phyloP scores from a whole-genome alignment of 1,139 yeast genomes.

The Saccharomyces hybrid region DNA sequence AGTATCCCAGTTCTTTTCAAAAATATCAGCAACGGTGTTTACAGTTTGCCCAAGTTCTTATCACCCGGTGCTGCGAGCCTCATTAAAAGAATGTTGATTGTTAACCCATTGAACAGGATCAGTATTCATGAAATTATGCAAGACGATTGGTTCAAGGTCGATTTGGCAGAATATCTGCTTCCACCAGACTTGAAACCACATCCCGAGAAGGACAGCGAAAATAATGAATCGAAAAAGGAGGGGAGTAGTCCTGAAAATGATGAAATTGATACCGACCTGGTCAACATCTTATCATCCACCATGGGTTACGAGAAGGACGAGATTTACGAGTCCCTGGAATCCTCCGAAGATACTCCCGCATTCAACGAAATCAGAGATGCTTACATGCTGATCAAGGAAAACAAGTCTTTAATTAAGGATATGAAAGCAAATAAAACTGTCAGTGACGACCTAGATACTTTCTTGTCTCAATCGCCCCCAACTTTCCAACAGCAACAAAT shows the following conservation, averaged over 20 bases:
- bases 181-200: constrained; percentile 53
- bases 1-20: constrained; percentile 93
- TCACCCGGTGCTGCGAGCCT: constrained; percentile 82
- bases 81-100: constrained; percentile 89
- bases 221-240: constrained; percentile 7
- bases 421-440: constrained; percentile 44
- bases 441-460: constrained; percentile 41
- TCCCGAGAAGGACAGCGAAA: constrained; percentile 30
- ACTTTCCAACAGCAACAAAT: constrained; percentile 23
- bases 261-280: constrained; percentile 68
- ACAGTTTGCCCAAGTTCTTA: constrained; percentile 82
- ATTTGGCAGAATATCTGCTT: constrained; percentile 71
- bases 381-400: constrained; percentile 79
- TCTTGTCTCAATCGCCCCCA: constrained; percentile 28
- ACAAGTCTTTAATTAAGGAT: constrained; percentile 60
- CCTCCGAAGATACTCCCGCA: constrained; percentile 34
- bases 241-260: constrained; percentile 16
- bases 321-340: constrained; percentile 64
- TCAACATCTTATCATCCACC: constrained; percentile 68
- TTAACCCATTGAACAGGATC: constrained; percentile 90
- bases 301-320: constrained; percentile 93
- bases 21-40: constrained; percentile 91
- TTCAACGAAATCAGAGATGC: constrained; percentile 86
- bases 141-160: constrained; percentile 90
- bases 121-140: constrained; percentile 91